A percentile compares a stretch with the other conserved stretches of the same genome.
Evolutionary conservation across 176 grass and related monocot genomes (phyloP).

Genomic region (Panicum miliaceum): DNA sequence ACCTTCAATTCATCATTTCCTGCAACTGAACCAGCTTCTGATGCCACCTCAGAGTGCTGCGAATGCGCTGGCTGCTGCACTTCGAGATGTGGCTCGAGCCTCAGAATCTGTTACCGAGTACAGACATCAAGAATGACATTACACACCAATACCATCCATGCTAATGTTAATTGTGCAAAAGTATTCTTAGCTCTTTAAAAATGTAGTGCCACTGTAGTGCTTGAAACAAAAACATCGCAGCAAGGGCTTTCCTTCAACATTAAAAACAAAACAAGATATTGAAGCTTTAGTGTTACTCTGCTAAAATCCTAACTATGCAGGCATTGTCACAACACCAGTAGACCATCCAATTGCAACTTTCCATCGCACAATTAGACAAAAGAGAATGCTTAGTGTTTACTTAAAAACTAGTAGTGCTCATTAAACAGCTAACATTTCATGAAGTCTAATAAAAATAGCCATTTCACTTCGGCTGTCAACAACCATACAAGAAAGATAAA

Average conservation of each 20-base stretch:
- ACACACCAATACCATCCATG: background rate
- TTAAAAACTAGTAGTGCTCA: background rate
- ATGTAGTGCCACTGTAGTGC: background rate
- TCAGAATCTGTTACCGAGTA: conserved; percentile 73
- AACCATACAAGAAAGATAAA: background rate
- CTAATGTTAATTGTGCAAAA: background rate
- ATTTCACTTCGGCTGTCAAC: background rate
- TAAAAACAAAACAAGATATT: background rate
- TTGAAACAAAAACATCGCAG: background rate
- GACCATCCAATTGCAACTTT: background rate
- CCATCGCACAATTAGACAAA: background rate
- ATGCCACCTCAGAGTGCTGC: conserved; percentile 56
- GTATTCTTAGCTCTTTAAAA: background rate
- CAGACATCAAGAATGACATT: conserved; percentile 8
- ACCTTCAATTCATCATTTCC: conserved; percentile 58
- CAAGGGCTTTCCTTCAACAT: background rate
- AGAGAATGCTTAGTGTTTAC: background rate
- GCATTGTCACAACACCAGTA: background rate
- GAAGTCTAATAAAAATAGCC: background rate
- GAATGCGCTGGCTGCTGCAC: conserved; percentile 44
- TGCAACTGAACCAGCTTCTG: conserved; percentile 49
- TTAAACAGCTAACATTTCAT: background rate
- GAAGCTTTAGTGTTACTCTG: background rate
- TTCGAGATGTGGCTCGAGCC: conserved; percentile 69
- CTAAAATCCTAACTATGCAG: background rate